Evolutionary conservation across 768 basidiomycete genomes (phyloP), one percentile per base, ranked within the genome.

Genomic region (Leccinum subtestaceum): DNA sequence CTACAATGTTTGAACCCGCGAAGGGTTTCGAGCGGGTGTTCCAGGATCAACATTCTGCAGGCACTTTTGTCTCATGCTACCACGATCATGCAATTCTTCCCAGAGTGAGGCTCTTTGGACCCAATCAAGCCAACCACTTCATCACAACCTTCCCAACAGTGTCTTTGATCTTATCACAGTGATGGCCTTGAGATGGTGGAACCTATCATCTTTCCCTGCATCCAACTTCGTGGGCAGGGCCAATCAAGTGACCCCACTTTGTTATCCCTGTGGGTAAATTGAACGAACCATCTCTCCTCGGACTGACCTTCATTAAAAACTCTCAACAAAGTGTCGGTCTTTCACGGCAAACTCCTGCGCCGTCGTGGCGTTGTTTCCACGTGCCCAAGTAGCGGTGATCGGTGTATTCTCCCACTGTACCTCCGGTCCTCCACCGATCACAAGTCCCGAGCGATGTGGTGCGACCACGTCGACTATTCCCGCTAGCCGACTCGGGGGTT

Each of bases 21-120:
- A 59, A 49, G 31, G 40, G 61, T 63, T 62, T 63, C 36, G 52
- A 53, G 43, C 5, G 23, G 13, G 21, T 21, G 15, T 32, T n/a
- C 9, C 10, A 9, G 5, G 19, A 11, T 25, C 38, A 21, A 45
- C 8, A 27, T 27, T 27, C 15, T 32, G 36, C 4, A 15, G 17
- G 29, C 21, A 7, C 2, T 6, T 36, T 32, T 36, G 31, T 43
- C 46, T 32, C 11, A 32, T 43, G 4, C 27, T 43, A 36, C 36
- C 19, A 49, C 40, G 31, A 45, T 25, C 62, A 54, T 54, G 52
- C 23, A n/a, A 51, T 29, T 21, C 40, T 3, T 60, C 48, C 25
- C 60, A 56, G 60, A 13, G 32, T 8, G 43, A 2, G 32, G 23
- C 36, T 17, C 6, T 47, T 7, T 23, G 13, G 21, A 52, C 15